Conservation (phyloP, 805 yeast species). For the Candida nitratophila region DNA sequence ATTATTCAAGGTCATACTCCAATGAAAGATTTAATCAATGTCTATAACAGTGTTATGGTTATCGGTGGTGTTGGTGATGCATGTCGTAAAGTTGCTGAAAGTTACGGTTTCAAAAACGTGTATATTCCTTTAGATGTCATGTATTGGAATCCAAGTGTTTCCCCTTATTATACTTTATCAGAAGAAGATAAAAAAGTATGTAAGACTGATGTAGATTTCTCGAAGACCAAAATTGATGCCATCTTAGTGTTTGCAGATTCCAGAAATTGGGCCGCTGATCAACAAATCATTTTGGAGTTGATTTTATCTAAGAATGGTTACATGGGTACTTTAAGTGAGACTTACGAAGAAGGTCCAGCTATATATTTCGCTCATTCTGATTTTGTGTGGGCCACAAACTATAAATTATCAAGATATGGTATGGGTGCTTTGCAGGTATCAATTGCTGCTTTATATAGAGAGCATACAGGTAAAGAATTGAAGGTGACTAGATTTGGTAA, state of each 20-base stretch:
- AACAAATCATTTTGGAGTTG: conserved; percentile 80
- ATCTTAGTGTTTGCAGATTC: conserved; percentile 88
- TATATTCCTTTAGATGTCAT: conserved; percentile 76
- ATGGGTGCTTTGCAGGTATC: conserved; percentile 94
- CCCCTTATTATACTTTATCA: conserved; percentile 74
- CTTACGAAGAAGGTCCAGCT: conserved; percentile 71
- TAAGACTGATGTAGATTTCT: conserved; percentile 54
- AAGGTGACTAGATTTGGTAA: conserved; percentile 82
- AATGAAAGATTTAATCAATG: conserved; percentile 70
- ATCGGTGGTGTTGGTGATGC: conserved; percentile 87
- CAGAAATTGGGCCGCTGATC: conserved; percentile 90
- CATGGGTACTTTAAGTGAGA: conserved; percentile 74
- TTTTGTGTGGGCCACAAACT: conserved; percentile 90
- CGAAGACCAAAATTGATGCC: conserved; percentile 64
- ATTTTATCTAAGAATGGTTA: conserved; percentile 69
- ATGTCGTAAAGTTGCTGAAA: conserved; percentile 75
- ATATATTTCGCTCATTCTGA: conserved; percentile 88
- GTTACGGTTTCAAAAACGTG: conserved; percentile 78
- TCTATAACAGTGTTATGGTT: conserved; percentile 68
- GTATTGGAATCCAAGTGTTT: conserved; percentile 81
- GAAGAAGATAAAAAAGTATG: conserved; percentile 60
- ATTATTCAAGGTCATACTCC: conserved; percentile 94
- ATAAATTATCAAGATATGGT: conserved; percentile 75
- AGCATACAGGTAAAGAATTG: conserved; percentile 76
- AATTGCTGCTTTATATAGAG: conserved; percentile 76